Evolutionary conservation across 2,329 filamentous ascomycete genomes (phyloP).

Genomic region (Ophiocordyceps unilateralis): DNA sequence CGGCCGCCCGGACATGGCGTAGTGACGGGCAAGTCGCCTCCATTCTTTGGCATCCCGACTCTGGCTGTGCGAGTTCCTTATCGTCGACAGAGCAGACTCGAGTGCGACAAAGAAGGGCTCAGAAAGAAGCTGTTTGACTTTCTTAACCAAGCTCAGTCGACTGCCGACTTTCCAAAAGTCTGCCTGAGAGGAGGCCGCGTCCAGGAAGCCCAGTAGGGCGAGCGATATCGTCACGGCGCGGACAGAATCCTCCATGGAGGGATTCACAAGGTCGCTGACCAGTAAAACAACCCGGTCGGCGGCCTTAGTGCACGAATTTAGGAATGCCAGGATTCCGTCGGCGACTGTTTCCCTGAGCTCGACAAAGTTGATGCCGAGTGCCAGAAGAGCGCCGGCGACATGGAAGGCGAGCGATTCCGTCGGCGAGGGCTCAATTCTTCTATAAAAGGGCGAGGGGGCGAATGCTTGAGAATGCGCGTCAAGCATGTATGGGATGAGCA

Average conservation of each 20-base stretch:
- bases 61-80: conserved; percentile 58
- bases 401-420: conserved; percentile 71
- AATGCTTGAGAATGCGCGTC: conserved; percentile 71
- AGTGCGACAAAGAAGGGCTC: conserved; percentile 73
- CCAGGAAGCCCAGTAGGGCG: conserved; percentile 78
- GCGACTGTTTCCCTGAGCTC: conserved; percentile 49
- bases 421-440: conserved; percentile 69
- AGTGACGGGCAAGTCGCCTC: conserved; percentile 73
- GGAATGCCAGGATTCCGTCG: conserved; percentile 51
- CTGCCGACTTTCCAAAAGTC: conserved; percentile 68
- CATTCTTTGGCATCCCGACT: conserved; percentile 61
- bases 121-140: conserved; percentile 56
- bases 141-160: conserved; percentile 54
- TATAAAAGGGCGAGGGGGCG: conserved; percentile 63
- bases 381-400: conserved; percentile 66
- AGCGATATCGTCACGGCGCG: conserved; percentile 61
- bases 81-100: conserved; percentile 78
- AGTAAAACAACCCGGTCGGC: conserved; percentile 37
- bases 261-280: conserved; percentile 36
- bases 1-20: conserved; percentile 61
- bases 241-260: conserved; percentile 48
- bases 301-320: conserved; percentile 50
- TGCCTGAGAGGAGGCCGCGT: conserved; percentile 61
- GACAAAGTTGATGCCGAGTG: conserved; percentile 56
- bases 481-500: conserved; percentile 69